Conservation (phyloP, 2,329 filamentous ascomycete species). For the Drechslerella stenobrocha region DNA sequence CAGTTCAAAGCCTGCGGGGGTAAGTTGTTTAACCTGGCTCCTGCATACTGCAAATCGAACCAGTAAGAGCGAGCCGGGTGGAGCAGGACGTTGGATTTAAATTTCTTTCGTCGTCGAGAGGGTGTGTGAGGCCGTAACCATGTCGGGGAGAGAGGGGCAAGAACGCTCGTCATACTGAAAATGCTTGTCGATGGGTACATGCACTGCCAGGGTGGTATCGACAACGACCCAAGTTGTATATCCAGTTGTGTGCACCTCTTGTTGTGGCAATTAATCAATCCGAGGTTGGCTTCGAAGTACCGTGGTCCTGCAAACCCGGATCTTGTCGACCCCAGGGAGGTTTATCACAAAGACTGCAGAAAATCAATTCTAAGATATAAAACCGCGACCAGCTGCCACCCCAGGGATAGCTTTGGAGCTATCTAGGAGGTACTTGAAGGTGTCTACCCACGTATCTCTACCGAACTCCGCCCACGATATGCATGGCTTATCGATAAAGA, state of each 20-base stretch:
- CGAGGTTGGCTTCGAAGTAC: slow-evolving; percentile 15
- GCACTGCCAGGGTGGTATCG: slow-evolving; percentile 22
- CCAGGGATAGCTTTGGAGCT: no score
- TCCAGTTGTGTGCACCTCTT: slow-evolving; percentile 1
- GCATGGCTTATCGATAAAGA: slow-evolving; percentile 49
- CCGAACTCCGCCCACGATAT: slow-evolving; percentile 10
- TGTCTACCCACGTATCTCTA: not conserved
- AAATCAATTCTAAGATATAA: not conserved
- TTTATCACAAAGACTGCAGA: not conserved
- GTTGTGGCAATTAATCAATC: slow-evolving; percentile 48
- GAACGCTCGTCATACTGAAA: slow-evolving; percentile 17
- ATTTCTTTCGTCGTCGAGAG: slow-evolving; percentile 28
- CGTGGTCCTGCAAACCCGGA: slow-evolving; percentile 1
- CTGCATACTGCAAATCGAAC: slow-evolving; percentile 22
- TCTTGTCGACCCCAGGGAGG: slow-evolving; percentile 5
- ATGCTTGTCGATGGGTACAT: not conserved
- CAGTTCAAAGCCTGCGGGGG: slow-evolving; percentile 13
- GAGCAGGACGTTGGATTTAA: slow-evolving; percentile 42
- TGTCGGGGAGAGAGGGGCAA: slow-evolving; percentile 40
- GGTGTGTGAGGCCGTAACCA: slow-evolving; percentile 29
- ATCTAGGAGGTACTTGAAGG: slow-evolving; percentile 8
- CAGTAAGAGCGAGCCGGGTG: slow-evolving; percentile 7
- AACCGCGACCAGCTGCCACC: not conserved
- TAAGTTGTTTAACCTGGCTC: slow-evolving; percentile 14
- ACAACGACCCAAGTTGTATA: not conserved